Evolutionary conservation across 163 green algal species (phyloP), one percentile per base, ranked within the genome.

Genomic region (Scenedesmus sp.): DNA sequence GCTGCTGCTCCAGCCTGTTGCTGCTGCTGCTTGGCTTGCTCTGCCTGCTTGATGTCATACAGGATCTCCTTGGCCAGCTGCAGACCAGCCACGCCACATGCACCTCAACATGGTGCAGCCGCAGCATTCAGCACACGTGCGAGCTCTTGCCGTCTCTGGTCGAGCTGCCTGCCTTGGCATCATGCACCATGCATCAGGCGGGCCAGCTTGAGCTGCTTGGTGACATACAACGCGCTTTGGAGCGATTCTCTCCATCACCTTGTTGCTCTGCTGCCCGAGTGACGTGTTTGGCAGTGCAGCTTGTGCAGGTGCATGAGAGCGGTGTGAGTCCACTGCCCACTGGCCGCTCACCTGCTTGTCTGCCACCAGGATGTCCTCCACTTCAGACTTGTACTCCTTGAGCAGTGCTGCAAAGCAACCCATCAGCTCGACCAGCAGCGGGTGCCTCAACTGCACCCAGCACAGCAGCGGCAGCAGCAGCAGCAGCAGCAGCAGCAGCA

Each of bases 41-140:
- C 96, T n/a, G 95, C 95, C 88, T 98, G 95, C 91, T 96, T 96
- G 35, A 98, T 94, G 89, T 99, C 97, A 84, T 97, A 97, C 91
- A 98, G 81, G 26, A 98, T 91, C 95, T 99, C 97, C 76, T 95
- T 96, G 3, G 95, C 97, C 70, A 98, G 94, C 94, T 95, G 91
- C 65, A 49, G 81, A 5, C 40, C 65, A 40, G 18, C 9, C 26
- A 40, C 56, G n/a, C 20, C 2, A 3, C 56, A 70, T 4, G 26
- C 24, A 22, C 26, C 16, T 30, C 6, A 3, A 72, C 59, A 72
- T 35, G 59, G 33, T 61, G 51, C 51, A 61, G 51, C 51, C 51
- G 73, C 30, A 88, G 84, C 24, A 85, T 40, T 1, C 72, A 65
- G 46, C 49, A 72, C 33, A 22, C 9, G 2, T 35, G 59, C 59